Evolutionary conservation across 164 flowering plant species (phyloP), one percentile per base, ranked within the genome.

Genomic region (Pachysandra terminalis): DNA sequence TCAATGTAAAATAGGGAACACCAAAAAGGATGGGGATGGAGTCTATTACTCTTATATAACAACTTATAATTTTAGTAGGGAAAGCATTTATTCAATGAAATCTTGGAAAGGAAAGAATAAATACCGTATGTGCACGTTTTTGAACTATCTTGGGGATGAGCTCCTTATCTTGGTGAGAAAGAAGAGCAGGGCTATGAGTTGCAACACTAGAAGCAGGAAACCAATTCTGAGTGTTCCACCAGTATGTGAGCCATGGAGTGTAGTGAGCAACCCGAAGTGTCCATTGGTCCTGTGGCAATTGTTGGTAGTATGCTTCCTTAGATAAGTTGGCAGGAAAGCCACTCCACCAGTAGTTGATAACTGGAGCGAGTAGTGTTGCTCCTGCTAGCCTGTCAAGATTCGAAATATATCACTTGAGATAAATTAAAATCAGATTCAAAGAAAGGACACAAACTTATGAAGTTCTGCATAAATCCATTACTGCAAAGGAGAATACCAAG

Each of bases 161-260:
- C 69, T 79, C 72, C 69, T 21, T 59, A 74, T 87, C 92, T n/a
- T 73, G 72, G 5, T 2, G 69, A 26, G 86, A 83, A 40, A 84
- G 55, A 25, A 80, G 26, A 19, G 72, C 76, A 54, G 64, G 64
- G n/a, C 26, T 71, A 26, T 58, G 72, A 41, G 78, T 55, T 16
- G 55, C 53, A 69, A 80, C 80, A 77, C 79, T 79, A 3, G 80
- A 81, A 40, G 75, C 54, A 24, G 87, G 90, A 51, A 90, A 83
- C 83, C 81, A 85, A 63, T 82, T 88, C 68, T 85, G 91, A 41
- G 90, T 84, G 81, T 86, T 86, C 96, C 96, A 90, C 92, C 90
- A 90, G 77, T 90, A 75, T 27, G 83, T 82, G 25, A 90, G 86
- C 86, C 88, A 90, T 16, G 96, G 96, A 5, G 78, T 21, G 53